Evolutionary conservation across 2,329 filamentous ascomycete genomes (phyloP), one percentile per base, ranked within the genome.

Genomic region (Saccharata proteae): DNA sequence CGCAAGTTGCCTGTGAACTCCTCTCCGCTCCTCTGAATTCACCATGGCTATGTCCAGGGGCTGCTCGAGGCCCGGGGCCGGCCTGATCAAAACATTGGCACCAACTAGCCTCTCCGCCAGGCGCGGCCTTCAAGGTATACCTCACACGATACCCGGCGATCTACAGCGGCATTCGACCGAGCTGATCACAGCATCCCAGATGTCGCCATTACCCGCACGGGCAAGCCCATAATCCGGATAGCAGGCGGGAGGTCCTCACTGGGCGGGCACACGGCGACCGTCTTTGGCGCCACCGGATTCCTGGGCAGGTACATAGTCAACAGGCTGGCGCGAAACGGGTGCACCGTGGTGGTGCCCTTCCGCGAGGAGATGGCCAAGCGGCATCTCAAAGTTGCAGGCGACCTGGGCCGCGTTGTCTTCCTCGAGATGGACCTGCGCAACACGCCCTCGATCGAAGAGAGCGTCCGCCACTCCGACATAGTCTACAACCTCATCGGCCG

Each of bases 291-390:
- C 51, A 94, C 86, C 39, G 90, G 90, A 42, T 88, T 93, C 58
- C 66, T 98, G 34, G 90, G 90, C 54, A 77, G 90, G 54, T 98
- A 98, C 59, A 93, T 98, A 54, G 90, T 98, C 54, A 93, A 94
- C 64, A 74, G 84, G 57, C 71, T 98, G 54, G 88, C 90, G 46
- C 78, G 82, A 41, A 76, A 85, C 63, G 90, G 90, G 77, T 93
- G 84, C 61, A 93, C 80, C 22, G 90, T 98, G 23, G 75, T 98
- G 38, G 61, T 96, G 38, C 90, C 90, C 29, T 98, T 75, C 69
- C 79, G 90, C 26, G 90, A 98, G 66, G 90, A 96, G 62, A 96
- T 94, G 86, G 69, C 80, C 46, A 96, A 96, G 71, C 79, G 90
- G 46, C 88, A 96, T 64, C 67, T 98, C 52, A 96, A 96, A 65